Conservation (phyloP, 176 grass and related monocot species). For the Raddia distichophylla region DNA sequence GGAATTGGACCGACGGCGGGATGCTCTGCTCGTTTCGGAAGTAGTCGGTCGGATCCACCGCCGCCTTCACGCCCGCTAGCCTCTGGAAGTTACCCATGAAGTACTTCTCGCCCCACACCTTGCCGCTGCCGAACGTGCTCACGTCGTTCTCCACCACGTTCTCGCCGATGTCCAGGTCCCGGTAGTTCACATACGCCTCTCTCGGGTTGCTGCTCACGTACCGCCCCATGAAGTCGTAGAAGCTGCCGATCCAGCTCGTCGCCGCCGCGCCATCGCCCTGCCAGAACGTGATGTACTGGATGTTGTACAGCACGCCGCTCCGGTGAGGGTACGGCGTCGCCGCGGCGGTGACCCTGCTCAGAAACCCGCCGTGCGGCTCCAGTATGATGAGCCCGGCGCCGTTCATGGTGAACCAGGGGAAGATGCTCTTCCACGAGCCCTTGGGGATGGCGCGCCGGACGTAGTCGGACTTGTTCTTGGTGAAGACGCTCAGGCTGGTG, state of each 20-base stretch:
- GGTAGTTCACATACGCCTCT: constrained; percentile 56
- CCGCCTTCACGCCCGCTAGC: constrained; percentile 44
- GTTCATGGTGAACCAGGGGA: constrained; percentile 13
- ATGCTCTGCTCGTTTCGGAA: constrained; percentile 59
- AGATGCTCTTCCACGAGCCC: constrained; percentile 8
- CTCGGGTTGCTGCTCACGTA: constrained; percentile 46
- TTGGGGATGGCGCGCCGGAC: constrained; percentile 28
- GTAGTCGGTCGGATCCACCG: constrained; percentile 45
- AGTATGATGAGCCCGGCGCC: constrained; percentile 35
- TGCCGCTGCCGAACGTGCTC: constrained; percentile 29
- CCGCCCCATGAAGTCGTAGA: constrained; percentile 40
- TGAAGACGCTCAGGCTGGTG: neutral
- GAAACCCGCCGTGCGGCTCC: constrained; percentile 27
- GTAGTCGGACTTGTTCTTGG: constrained; percentile 46
- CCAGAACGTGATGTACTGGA: constrained; percentile 32
- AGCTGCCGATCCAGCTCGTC: constrained; percentile 21
- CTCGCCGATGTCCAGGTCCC: constrained; percentile 57
- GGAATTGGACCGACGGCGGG: constrained; percentile 28
- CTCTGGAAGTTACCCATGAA: constrained; percentile 45
- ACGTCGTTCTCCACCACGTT: constrained; percentile 26
- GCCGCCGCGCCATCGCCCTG: neutral
- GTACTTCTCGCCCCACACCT: constrained; percentile 47
- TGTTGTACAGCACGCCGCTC: constrained; percentile 27
- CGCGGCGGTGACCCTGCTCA: neutral
- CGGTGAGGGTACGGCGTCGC: constrained; percentile 34